Percentiles rank a stretch among this genome's conserved stretches.
Evolutionary conservation across 768 basidiomycete genomes (phyloP).

Genomic region (Amanita subjunquillea): DNA sequence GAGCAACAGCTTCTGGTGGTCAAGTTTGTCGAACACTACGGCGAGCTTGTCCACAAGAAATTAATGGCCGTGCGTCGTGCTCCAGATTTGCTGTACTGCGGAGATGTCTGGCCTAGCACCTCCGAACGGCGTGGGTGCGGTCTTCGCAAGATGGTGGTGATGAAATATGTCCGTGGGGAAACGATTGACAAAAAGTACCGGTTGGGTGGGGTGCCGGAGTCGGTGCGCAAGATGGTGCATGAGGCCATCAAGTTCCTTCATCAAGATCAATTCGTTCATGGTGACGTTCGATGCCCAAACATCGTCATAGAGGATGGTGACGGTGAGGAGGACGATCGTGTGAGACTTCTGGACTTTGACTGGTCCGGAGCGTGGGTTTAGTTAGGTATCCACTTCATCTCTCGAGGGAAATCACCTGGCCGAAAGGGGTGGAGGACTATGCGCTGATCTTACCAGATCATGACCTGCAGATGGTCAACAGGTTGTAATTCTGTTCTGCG

Average conservation of each 20-base stretch:
- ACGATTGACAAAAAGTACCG: neutral
- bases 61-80: neutral
- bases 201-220: neutral
- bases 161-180: neutral
- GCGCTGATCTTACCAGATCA: neutral
- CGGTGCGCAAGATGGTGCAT: neutral
- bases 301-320: neutral
- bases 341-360: neutral
- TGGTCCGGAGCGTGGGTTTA: neutral
- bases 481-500: neutral
- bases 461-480: neutral
- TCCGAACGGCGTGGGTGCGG: neutral
- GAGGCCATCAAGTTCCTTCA: neutral
- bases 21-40: neutral
- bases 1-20: neutral
- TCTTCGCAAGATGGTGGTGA: neutral
- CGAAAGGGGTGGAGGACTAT: neutral
- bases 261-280: neutral
- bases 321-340: neutral
- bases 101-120: neutral
- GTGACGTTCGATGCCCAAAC: neutral
- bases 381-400: neutral
- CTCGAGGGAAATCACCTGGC: neutral
- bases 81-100: neutral
- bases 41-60: neutral